These are phyloP conservation scores for Annona cherimola DNA, from an alignment of 164 flowering plant genomes.

Conservation along the genomic window DNA sequence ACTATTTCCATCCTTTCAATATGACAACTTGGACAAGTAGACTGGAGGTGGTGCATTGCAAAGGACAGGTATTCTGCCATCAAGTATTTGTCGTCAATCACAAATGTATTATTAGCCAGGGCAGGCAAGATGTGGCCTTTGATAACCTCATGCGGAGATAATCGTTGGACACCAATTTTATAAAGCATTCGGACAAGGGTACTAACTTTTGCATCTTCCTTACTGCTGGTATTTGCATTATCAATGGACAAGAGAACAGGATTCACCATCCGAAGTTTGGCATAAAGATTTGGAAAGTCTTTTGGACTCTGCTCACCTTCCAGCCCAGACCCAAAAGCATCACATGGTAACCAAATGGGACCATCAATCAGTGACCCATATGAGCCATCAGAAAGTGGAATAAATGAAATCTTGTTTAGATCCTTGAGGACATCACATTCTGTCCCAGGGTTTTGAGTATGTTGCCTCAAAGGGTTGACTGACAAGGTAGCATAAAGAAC, in stretches of 20 bases:
- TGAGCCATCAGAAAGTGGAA: slow-evolving; percentile 90
- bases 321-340: slow-evolving; percentile 25
- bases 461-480: slow-evolving; percentile 26
- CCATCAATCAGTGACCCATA: slow-evolving; percentile 62
- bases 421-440: slow-evolving; percentile 34
- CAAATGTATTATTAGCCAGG: slow-evolving; percentile 30
- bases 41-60: slow-evolving; percentile 72
- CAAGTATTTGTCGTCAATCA: slow-evolving; percentile 32
- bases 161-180: slow-evolving; percentile 60
- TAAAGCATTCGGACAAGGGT: slow-evolving; percentile 48
- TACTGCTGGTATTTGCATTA: slow-evolving; percentile 15
- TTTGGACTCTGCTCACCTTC: slow-evolving; percentile 37
- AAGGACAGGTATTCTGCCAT: slow-evolving; percentile 70
- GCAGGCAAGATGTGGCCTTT: slow-evolving; percentile 67
- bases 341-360: slow-evolving; percentile 78
- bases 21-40: slow-evolving; percentile 52
- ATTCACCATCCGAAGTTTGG: slow-evolving; percentile 64
- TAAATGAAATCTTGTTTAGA: slow-evolving; percentile 56
- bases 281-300: slow-evolving; percentile 55
- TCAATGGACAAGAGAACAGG: slow-evolving; percentile 49
- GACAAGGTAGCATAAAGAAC: slow-evolving; percentile 40
- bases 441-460: slow-evolving; percentile 11
- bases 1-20: slow-evolving; percentile 51
- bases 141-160: slow-evolving; percentile 80
- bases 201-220: slow-evolving; percentile 24